A percentile compares a stretch with the other conserved stretches of the same genome.
These are phyloP conservation scores for Chrysopogon serrulatus DNA, from an alignment of 176 grass and related monocot species.

Conservation along the genomic window DNA sequence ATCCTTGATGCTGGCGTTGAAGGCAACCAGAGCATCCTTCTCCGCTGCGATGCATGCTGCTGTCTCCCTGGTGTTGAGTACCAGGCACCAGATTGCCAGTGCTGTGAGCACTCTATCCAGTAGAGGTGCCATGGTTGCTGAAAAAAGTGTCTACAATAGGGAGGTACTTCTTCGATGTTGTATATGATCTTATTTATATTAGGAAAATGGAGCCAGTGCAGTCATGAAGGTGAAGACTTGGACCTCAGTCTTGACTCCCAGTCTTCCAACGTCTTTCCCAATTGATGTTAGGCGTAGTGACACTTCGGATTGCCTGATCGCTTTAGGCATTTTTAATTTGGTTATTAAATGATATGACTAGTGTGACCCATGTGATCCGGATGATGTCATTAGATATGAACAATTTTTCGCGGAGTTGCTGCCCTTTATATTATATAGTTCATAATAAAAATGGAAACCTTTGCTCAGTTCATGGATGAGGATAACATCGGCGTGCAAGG, in stretches of 20 bases:
- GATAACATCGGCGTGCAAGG: too few relatives aligned
- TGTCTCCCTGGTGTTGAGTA: neutral
- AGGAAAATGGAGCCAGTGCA: neutral
- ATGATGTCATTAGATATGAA: too few relatives aligned
- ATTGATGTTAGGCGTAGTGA: too few relatives aligned
- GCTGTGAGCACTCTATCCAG: neutral
- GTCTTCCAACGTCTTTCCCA: neutral
- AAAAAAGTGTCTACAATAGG: neutral
- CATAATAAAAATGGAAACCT: too few relatives aligned
- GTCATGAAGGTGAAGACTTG: conserved; percentile 18
- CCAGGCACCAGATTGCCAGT: neutral
- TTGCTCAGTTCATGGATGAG: too few relatives aligned
- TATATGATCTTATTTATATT: neutral
- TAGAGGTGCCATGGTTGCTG: neutral
- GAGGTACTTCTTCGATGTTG: neutral
- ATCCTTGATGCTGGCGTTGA: conserved; percentile 6
- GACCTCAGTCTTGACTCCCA: neutral
- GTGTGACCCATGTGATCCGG: too few relatives aligned
- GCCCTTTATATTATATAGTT: too few relatives aligned
- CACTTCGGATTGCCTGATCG: too few relatives aligned
- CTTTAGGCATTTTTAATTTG: too few relatives aligned
- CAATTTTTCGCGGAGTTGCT: too few relatives aligned
- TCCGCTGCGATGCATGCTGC: neutral
- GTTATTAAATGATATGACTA: too few relatives aligned
- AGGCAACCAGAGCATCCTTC: conserved; percentile 5